Conservation (phyloP, 1,284 basidiomycete genomes). For the Blastosporella zonata region DNA sequence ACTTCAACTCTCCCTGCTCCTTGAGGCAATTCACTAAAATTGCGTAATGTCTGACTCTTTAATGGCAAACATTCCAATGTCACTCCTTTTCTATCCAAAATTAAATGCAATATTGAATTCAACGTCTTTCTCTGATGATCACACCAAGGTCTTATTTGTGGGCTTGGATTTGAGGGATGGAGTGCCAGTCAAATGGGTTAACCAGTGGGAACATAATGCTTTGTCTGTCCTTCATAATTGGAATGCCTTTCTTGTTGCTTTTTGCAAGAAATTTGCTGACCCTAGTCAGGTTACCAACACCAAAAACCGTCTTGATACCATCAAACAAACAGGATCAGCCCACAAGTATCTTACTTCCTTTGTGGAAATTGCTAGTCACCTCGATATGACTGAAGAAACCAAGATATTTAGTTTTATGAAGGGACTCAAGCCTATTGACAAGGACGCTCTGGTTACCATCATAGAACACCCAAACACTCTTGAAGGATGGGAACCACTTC, state of each 20-base stretch:
- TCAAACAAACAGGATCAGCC: slow-evolving; percentile 27
- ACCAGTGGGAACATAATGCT: slow-evolving; percentile 4
- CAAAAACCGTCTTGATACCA: slow-evolving; percentile 19
- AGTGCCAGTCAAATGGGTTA: no score
- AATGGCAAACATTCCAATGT: slow-evolving; percentile 5
- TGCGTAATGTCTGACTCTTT: slow-evolving; percentile 1
- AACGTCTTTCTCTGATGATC: slow-evolving; percentile 7
- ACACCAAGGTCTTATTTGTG: slow-evolving; percentile 5
- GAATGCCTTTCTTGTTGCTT: slow-evolving; percentile 21
- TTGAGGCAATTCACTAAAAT: slow-evolving; percentile 2
- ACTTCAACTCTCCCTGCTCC: neutral
- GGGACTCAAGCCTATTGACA: neutral
- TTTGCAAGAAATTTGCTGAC: slow-evolving; percentile 26
- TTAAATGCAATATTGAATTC: slow-evolving; percentile 2
- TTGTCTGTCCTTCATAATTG: slow-evolving; percentile 21
- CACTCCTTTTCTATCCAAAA: slow-evolving; percentile 5
- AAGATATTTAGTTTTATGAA: slow-evolving; percentile 19
- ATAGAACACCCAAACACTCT: neutral
- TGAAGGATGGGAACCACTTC: neutral
- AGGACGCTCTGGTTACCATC: neutral
- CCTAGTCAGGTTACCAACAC: slow-evolving; percentile 23
- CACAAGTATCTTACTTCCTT: slow-evolving; percentile 19
- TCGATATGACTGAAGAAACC: slow-evolving; percentile 24
- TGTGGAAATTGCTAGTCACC: slow-evolving; percentile 22
- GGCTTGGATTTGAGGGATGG: slow-evolving; percentile 10